These are phyloP conservation scores for Sclerotinia trifoliorum DNA, from an alignment of 2,329 filamentous ascomycete species.

Conservation along the genomic window DNA sequence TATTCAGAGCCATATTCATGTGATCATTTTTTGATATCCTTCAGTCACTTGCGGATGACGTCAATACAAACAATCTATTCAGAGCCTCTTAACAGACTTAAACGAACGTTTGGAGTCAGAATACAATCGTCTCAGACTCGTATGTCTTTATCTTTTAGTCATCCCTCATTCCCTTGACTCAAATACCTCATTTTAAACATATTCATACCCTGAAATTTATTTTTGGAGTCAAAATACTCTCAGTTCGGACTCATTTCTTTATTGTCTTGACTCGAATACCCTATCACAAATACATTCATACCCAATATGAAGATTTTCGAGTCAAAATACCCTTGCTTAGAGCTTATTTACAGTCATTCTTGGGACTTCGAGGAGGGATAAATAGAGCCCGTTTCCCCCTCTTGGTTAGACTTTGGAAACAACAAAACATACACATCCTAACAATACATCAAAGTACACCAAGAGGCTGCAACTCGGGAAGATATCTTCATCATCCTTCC, in stretches of 20 bases:
- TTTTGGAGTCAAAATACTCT: too few relatives aligned
- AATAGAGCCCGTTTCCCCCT: not conserved
- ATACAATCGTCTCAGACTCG: not conserved
- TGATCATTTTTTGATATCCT: too few relatives aligned
- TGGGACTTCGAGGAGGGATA: not conserved
- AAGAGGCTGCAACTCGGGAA: too few relatives aligned
- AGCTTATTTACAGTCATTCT: not conserved
- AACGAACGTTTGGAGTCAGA: not conserved
- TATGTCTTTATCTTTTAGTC: not conserved
- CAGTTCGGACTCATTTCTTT: too few relatives aligned
- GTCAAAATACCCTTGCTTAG: not conserved
- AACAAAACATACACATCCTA: not conserved
- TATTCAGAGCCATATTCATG: not conserved
- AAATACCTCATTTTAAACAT: not conserved
- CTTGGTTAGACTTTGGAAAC: not conserved
- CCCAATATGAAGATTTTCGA: not conserved
- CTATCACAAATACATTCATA: not conserved
- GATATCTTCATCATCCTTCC: not conserved
- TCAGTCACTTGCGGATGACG: not conserved
- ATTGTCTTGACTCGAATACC: not conserved
- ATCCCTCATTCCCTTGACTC: not conserved
- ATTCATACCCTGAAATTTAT: not conserved
- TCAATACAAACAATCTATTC: not conserved
- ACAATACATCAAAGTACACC: not conserved
- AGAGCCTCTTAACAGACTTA: not conserved